A percentile compares a stretch with the other conserved stretches of the same genome.
Evolutionary conservation across 192 early-diverging fungal species (phyloP).

Genomic region (Coemansia sp.): DNA sequence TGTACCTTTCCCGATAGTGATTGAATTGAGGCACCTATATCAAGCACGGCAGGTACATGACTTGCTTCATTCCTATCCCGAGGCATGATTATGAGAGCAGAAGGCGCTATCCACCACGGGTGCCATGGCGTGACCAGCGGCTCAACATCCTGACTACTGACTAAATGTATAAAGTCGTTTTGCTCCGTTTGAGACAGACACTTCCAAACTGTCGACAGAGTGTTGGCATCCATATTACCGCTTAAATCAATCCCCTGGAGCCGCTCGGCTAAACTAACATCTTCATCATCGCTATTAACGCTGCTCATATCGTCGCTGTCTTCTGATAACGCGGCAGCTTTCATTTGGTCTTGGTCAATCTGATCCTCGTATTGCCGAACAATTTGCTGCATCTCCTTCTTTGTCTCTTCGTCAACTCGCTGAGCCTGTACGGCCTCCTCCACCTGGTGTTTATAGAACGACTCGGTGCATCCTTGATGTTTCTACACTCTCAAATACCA

Average conservation of each 20-base stretch:
- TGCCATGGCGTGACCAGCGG: constrained; percentile 25
- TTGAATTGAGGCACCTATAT: constrained; percentile 33
- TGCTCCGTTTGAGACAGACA: constrained; percentile 27
- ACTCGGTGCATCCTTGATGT: constrained; percentile 40
- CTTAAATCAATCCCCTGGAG: constrained; percentile 31
- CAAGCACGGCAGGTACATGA: constrained; percentile 2
- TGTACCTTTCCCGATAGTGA: constrained; percentile 33
- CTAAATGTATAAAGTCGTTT: constrained; percentile 21
- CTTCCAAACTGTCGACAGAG: constrained; percentile 18
- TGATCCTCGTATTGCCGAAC: constrained; percentile 34
- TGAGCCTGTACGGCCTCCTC: constrained; percentile 33
- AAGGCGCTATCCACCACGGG: constrained; percentile 37
- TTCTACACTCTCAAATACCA: constrained; percentile 7
- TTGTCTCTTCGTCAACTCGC: constrained; percentile 37
- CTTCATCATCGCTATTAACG: not conserved
- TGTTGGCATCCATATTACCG: constrained; percentile 3
- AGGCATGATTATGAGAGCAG: not conserved
- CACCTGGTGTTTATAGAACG: constrained; percentile 43
- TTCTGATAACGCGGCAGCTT: not conserved
- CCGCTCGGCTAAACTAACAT: constrained; percentile 14
- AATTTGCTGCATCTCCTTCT: constrained; percentile 35
- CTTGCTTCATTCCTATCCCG: not conserved
- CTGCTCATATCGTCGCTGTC: not conserved
- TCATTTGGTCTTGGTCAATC: constrained; percentile 13
- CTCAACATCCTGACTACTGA: constrained; percentile 14